phyloP scores from a whole-genome alignment of 345 rosid genomes.

The Excoecaria agallocha region DNA sequence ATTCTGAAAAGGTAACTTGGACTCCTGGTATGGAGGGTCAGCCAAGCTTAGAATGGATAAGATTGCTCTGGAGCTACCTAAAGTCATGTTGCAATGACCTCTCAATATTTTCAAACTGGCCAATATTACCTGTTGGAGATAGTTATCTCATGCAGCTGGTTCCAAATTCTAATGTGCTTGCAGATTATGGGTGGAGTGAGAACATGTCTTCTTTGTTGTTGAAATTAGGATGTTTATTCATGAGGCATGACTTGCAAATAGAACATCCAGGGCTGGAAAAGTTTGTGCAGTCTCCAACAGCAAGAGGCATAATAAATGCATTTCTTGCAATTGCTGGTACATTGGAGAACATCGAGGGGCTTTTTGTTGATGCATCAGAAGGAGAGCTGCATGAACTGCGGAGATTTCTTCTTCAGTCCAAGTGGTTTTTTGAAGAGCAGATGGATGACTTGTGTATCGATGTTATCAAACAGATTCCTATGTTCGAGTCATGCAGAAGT shows the following conservation, averaged over 20 bases:
- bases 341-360: conserved; percentile 46
- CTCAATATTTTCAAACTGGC: conserved; percentile 84
- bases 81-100: conserved; percentile 78
- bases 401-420: conserved; percentile 85
- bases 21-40: conserved; percentile 73
- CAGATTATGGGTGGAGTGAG: conserved; percentile 91
- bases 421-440: conserved; percentile 78
- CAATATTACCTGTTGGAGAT: conserved; percentile 84
- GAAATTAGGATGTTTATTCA: conserved; percentile 81
- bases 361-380: conserved; percentile 66
- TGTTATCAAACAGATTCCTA: conserved; percentile 72
- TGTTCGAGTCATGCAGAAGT: conserved; percentile 75
- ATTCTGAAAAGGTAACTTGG: conserved; percentile 68
- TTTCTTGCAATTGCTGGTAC: conserved; percentile 70
- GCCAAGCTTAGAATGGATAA: conserved; percentile 79
- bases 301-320: conserved; percentile 72
- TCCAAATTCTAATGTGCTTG: conserved; percentile 69
- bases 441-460: conserved; percentile 60
- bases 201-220: conserved; percentile 80
- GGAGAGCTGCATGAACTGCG: conserved; percentile 86
- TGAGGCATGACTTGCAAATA: conserved; percentile 57
- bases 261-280: conserved; percentile 79
- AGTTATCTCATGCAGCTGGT: conserved; percentile 59
- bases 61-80: conserved; percentile 71
- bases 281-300: conserved; percentile 89